Conservation (phyloP, 2,329 filamentous ascomycete genomes). For the Ophiocordyceps camponoti-leonardi region DNA sequence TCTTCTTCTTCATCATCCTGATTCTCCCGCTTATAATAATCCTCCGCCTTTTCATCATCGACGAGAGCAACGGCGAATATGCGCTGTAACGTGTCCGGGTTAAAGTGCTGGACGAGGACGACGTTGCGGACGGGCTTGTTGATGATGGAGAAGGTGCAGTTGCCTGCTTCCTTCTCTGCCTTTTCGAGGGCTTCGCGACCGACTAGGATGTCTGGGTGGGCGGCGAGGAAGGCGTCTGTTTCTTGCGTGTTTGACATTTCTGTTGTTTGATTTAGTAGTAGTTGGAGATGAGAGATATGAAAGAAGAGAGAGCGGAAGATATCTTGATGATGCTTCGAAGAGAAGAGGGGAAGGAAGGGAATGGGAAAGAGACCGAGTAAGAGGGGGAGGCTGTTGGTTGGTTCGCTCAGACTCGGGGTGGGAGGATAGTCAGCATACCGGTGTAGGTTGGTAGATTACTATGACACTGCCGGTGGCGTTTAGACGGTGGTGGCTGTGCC, state of each 20-base stretch:
- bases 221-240: constrained; percentile 2
- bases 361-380: too few relatives aligned
- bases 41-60: constrained; percentile 2
- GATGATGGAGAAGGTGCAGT: constrained; percentile 4
- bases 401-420: too few relatives aligned
- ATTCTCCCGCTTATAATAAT: constrained; percentile 2
- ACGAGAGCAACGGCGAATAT: constrained; percentile 3
- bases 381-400: too few relatives aligned
- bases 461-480: too few relatives aligned
- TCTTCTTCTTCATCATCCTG: constrained; percentile 1
- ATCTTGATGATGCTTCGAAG: too few relatives aligned
- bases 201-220: constrained; percentile 4
- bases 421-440: too few relatives aligned
- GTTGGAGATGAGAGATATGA: too few relatives aligned
- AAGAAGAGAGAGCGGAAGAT: too few relatives aligned
- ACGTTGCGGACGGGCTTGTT: constrained; percentile 5
- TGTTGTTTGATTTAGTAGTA: not conserved
- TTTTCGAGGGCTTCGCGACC: constrained; percentile 4
- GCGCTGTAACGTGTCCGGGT: constrained; percentile 5
- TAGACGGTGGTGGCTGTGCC: too few relatives aligned
- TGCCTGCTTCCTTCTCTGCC: constrained; percentile 1
- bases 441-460: too few relatives aligned
- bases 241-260: constrained; percentile 1
- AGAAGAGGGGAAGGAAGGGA: too few relatives aligned
- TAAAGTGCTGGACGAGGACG: constrained; percentile 4